Evolutionary conservation across 805 yeast genomes (phyloP).

Genomic region (Lipomyces oligophaga): DNA sequence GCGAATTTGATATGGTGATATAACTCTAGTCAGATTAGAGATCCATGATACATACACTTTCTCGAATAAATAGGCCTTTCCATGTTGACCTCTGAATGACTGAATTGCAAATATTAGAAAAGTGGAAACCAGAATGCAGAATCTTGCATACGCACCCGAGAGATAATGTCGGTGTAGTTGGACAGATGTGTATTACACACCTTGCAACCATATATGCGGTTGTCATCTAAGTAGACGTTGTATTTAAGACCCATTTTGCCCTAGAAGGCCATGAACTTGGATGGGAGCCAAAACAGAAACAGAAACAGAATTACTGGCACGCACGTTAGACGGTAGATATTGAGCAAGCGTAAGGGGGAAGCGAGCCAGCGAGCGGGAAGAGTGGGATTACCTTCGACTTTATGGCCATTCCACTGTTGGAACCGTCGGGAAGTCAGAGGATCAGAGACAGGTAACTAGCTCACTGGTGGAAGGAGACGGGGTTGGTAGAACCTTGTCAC

Average conservation of each 20-base stretch:
- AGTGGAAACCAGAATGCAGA: no score
- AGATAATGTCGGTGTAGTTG: slow-evolving; percentile 38
- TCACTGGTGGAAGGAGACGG: no score
- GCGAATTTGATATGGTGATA: no score
- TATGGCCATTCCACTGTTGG: no score
- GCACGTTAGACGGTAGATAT: not conserved
- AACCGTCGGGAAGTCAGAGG: no score
- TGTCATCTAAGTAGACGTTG: slow-evolving; percentile 41
- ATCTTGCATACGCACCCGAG: slow-evolving; percentile 36
- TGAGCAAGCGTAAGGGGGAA: not conserved
- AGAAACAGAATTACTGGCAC: not conserved
- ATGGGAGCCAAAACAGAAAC: not conserved
- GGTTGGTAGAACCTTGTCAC: no score
- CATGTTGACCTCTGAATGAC: slow-evolving; percentile 53
- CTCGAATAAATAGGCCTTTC: slow-evolving; percentile 54
- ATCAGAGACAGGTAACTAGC: no score
- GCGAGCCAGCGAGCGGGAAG: slow-evolving; percentile 3
- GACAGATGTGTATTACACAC: slow-evolving; percentile 45
- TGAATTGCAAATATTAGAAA: no score
- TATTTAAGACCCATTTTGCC: slow-evolving; percentile 47
- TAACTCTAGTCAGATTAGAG: not conserved
- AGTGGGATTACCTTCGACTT: no score
- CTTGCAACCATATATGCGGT: slow-evolving; percentile 40
- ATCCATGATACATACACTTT: slow-evolving; percentile 38
- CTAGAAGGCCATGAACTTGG: not conserved